Evolutionary conservation across 148 eudicot genomes (phyloP).

Genomic region (Rhododendron griersonianum): DNA sequence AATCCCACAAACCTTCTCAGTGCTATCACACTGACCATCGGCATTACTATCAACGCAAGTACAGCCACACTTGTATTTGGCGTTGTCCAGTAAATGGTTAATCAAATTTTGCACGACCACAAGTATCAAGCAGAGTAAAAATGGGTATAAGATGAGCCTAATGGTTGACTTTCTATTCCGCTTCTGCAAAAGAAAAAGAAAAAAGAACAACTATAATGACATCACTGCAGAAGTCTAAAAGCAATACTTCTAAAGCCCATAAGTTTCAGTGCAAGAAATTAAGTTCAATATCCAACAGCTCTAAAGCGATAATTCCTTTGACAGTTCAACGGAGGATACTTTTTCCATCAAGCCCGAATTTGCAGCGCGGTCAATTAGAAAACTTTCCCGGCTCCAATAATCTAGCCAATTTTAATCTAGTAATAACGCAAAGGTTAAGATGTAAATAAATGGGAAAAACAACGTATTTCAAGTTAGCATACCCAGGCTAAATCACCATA

Average conservation of each 20-base stretch:
- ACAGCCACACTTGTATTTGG: conserved; percentile 69
- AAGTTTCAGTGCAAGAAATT: background rate
- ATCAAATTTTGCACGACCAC: conserved; percentile 46
- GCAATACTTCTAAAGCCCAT: background rate
- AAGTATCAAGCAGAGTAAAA: conserved; percentile 65
- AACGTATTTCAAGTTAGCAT: background rate
- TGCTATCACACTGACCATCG: conserved; percentile 32
- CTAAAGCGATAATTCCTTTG: background rate
- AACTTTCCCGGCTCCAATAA: background rate
- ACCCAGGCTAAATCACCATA: background rate
- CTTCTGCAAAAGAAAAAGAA: conserved; percentile 43
- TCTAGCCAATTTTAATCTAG: background rate
- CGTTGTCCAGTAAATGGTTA: conserved; percentile 50
- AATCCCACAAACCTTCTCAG: conserved; percentile 51
- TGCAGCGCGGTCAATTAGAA: background rate
- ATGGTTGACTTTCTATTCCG: conserved; percentile 56
- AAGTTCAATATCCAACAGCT: background rate
- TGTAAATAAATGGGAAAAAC: background rate
- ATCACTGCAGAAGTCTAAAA: background rate
- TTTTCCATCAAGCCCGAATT: background rate
- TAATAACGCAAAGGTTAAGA: background rate
- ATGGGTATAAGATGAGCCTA: conserved; percentile 55
- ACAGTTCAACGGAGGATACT: background rate
- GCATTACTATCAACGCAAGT: conserved; percentile 43
- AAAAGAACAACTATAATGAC: background rate